A percentile compares a stretch with the other conserved stretches of the same genome.
phyloP scores from a whole-genome alignment of 2,329 filamentous ascomycete genomes.

The Penicillium sp. region DNA sequence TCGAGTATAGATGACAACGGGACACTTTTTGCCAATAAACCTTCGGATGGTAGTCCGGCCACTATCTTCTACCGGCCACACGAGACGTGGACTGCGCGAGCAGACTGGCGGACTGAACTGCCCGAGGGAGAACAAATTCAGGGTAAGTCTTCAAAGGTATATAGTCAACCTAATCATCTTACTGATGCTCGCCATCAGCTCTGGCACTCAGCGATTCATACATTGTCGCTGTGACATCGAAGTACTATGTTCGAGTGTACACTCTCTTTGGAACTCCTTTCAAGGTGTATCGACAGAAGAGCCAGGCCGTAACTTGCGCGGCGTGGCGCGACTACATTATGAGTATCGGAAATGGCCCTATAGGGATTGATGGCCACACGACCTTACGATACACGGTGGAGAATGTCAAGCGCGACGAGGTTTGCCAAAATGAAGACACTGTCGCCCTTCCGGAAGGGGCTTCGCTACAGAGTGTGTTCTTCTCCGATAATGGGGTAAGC shows the following conservation, averaged over 20 bases:
- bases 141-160: conserved; percentile 27
- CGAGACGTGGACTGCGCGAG: conserved; percentile 88
- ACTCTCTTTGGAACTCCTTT: conserved; percentile 89
- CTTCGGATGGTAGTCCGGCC: conserved; percentile 65
- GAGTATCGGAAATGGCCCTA: conserved; percentile 87
- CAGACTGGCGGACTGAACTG: conserved; percentile 86
- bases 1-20: conserved; percentile 64
- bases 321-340: conserved; percentile 96
- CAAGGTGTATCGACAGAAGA: conserved; percentile 87
- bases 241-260: conserved; percentile 87
- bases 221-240: conserved; percentile 80
- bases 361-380: conserved; percentile 70
- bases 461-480: conserved; percentile 79
- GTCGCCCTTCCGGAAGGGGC: conserved; percentile 76
- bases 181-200: conserved; percentile 43
- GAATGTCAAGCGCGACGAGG: conserved; percentile 87
- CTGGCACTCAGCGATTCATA: conserved; percentile 91
- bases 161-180: not conserved
- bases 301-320: conserved; percentile 86
- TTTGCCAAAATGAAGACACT: conserved; percentile 91
- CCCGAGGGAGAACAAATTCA: conserved; percentile 81
- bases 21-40: conserved; percentile 77
- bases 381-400: conserved; percentile 87
- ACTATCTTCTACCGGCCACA: conserved; percentile 95
- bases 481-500: conserved; percentile 80